Evolutionary conservation across 2,329 filamentous ascomycete species (phyloP).

Genomic region (Zymoseptoria passerinii): DNA sequence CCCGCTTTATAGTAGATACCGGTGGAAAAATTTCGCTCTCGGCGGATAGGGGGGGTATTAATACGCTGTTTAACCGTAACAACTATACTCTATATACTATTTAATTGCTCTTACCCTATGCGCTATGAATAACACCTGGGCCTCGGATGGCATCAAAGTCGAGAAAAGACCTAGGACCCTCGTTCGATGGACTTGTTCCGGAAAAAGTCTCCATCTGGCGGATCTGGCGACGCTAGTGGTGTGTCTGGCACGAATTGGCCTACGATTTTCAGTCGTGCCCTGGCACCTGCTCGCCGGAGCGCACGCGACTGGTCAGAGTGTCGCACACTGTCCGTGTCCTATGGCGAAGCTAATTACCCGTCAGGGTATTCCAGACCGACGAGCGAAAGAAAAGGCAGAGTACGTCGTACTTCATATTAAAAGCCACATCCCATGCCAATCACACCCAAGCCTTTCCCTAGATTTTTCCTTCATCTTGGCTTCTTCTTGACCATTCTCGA

Average conservation of each 20-base stretch:
- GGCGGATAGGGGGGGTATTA: no score
- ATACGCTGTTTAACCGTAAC: no score
- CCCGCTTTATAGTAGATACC: no score
- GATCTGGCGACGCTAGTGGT: background rate
- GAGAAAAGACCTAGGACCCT: background rate
- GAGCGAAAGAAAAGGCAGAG: background rate
- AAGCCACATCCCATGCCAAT: background rate
- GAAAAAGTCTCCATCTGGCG: background rate
- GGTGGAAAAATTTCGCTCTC: no score
- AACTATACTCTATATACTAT: no score
- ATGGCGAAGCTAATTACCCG: background rate
- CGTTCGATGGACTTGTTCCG: background rate
- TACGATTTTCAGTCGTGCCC: background rate
- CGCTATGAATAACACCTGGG: no score
- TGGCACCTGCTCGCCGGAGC: background rate
- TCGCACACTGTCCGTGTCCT: background rate
- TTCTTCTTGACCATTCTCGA: background rate
- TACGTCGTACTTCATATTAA: background rate
- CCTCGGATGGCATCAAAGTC: background rate
- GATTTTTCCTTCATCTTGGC: background rate
- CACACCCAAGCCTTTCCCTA: background rate
- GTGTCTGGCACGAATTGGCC: background rate
- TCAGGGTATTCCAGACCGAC: background rate
- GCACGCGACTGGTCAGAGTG: background rate
- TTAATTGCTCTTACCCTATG: no score